phyloP scores from a whole-genome alignment of 1,139 yeast genomes.

The Hanseniaspora uvarum region DNA sequence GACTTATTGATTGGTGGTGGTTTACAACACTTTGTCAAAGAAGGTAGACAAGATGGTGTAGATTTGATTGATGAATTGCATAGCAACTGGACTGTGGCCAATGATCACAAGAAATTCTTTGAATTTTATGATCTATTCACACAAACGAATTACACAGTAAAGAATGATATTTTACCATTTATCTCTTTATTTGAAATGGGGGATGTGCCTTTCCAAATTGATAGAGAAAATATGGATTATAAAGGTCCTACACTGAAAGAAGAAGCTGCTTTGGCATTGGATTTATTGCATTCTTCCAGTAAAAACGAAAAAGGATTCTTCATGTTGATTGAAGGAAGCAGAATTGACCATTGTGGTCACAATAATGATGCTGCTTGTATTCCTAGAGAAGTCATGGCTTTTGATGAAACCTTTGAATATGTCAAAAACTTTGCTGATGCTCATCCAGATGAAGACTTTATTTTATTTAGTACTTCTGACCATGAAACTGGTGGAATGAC shows the following conservation, averaged over 20 bases:
- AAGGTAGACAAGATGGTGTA: constrained; percentile 48
- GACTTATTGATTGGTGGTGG: constrained; percentile 88
- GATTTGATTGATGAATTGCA: constrained; percentile 47
- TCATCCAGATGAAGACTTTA: constrained; percentile 55
- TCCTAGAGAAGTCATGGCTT: constrained; percentile 65
- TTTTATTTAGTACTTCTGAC: constrained; percentile 69
- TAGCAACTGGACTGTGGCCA: constrained; percentile 57
- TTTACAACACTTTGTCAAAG: constrained; percentile 59
- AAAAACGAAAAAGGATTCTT: constrained; percentile 69
- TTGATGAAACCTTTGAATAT: constrained; percentile 61
- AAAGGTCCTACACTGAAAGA: constrained; percentile 59
- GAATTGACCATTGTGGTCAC: constrained; percentile 90
- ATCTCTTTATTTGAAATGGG: constrained; percentile 58
- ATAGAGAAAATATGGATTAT: constrained; percentile 45
- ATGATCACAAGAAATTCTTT: constrained; percentile 45
- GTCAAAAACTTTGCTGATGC: constrained; percentile 54
- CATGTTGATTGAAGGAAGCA: constrained; percentile 70
- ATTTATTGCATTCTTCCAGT: constrained; percentile 50
- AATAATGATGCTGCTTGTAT: constrained; percentile 83
- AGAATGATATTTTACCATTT: constrained; percentile 59
- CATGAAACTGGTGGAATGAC: constrained; percentile 88
- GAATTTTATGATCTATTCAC: constrained; percentile 30
- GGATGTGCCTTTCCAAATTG: constrained; percentile 75
- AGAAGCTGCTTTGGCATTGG: constrained; percentile 58
- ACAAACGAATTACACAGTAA: constrained; percentile 24